Percentiles rank a stretch among this genome's conserved stretches.
Conservation (phyloP, 306 rosid genomes). For the Rubus parviflorus region DNA sequence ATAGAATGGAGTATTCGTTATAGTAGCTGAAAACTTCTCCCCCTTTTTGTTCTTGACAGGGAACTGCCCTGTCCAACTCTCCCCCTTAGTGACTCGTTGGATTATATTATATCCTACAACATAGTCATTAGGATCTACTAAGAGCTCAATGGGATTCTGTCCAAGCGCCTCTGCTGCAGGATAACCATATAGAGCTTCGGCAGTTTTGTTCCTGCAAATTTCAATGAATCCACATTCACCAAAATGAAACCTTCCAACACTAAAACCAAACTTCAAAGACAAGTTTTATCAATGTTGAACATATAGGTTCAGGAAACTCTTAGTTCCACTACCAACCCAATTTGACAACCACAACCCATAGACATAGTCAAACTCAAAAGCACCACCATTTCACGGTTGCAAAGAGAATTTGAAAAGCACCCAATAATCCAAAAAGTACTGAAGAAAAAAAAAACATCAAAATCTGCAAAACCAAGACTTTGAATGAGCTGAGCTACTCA, state of each 20-base stretch:
- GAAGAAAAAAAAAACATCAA: not conserved
- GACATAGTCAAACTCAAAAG: constrained; percentile 13
- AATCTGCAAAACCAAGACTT: not conserved
- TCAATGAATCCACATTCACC: constrained; percentile 21
- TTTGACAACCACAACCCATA: constrained; percentile 4
- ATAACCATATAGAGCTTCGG: constrained; percentile 82
- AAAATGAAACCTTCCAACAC: not conserved
- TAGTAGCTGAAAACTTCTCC: constrained; percentile 54
- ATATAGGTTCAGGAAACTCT: constrained; percentile 12
- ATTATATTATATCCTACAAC: constrained; percentile 49
- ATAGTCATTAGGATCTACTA: constrained; percentile 61
- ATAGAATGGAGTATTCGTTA: constrained; percentile 77
- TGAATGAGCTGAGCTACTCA: constrained; percentile 20
- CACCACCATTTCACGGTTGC: constrained; percentile 21
- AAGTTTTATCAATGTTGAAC: not conserved
- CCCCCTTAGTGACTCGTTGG: constrained; percentile 62
- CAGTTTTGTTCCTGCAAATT: constrained; percentile 83
- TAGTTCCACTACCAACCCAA: constrained; percentile 8
- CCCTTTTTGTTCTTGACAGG: constrained; percentile 76
- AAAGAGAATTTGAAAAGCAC: constrained; percentile 4
- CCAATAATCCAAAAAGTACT: not conserved
- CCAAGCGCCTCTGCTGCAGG: constrained; percentile 82
- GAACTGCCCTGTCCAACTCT: constrained; percentile 90
- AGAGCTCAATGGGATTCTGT: constrained; percentile 57
- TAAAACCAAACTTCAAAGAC: constrained; percentile 11